Evolutionary conservation across 1,284 basidiomycete species (phyloP).

Genomic region (Cutaneotrichosporon mucoides): DNA sequence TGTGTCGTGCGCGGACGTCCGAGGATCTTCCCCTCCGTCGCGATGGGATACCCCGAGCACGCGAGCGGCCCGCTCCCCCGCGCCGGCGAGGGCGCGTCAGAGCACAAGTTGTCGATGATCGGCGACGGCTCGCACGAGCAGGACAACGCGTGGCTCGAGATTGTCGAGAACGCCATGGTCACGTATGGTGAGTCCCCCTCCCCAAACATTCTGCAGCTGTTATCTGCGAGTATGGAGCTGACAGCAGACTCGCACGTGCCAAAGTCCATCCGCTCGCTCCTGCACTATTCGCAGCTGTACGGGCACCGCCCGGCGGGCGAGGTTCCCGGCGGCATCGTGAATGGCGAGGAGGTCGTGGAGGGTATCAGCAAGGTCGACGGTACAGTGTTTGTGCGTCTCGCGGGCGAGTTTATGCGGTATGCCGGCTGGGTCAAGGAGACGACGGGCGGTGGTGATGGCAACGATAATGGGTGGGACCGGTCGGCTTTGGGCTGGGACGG

Average conservation of each 20-base stretch:
- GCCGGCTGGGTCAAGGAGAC: slow-evolving; percentile 60
- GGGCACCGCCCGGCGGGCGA: slow-evolving; percentile 52
- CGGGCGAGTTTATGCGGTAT: slow-evolving; percentile 59
- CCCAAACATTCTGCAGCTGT: too few species aligned
- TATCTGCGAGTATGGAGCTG: not conserved
- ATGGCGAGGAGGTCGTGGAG: slow-evolving; percentile 41
- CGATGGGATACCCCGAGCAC: slow-evolving; percentile 56
- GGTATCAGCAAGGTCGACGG: slow-evolving; percentile 57
- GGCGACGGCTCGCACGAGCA: slow-evolving; percentile 31
- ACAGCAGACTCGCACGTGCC: slow-evolving; percentile 58
- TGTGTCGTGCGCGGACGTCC: slow-evolving; percentile 59
- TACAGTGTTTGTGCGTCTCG: slow-evolving; percentile 60
- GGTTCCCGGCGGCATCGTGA: slow-evolving; percentile 50
- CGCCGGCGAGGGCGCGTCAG: slow-evolving; percentile 1
- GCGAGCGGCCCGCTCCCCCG: slow-evolving; percentile 49
- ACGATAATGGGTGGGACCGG: slow-evolving; percentile 55
- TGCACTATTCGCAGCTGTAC: slow-evolving; percentile 55
- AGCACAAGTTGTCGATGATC: slow-evolving; percentile 13
- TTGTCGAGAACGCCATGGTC: slow-evolving; percentile 57
- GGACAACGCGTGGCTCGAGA: slow-evolving; percentile 59
- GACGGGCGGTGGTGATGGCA: slow-evolving; percentile 41
- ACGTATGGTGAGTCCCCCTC: slow-evolving; percentile 47
- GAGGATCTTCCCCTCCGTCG: slow-evolving; percentile 52
- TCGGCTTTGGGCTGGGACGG: slow-evolving; percentile 65
- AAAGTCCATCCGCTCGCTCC: slow-evolving; percentile 59